Base-by-base conservation (phyloP, 164 flowering plant species). In the Magnolia kwangsiensis region DNA sequence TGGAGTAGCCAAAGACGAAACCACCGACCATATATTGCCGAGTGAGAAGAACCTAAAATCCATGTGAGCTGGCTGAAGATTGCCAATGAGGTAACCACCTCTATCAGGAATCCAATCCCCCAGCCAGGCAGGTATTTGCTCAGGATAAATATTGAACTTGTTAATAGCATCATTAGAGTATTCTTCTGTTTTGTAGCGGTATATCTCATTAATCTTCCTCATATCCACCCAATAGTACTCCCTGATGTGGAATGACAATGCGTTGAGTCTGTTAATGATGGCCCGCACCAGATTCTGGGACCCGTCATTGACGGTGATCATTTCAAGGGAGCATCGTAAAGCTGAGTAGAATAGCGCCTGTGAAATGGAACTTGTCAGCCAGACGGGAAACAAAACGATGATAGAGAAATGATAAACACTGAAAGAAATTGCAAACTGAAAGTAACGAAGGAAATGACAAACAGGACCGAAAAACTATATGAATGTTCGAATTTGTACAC, bases 81-180 rank as follows among this genome's bases (percentile, higher is more conserved):
- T 94, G 70, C 98, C 98, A 58, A 92, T 86, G 68, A 92, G 80
- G 83, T 92, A 94, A 10, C 98, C 98, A 31, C 95, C 94, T 75
- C 80, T 79, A 78, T 92, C 98, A n/a, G 96, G 95, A 75, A 92
- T 77, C 97, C 98, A 94, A 70, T 94, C 95, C 68, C 91, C 87
- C 18, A 94, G 85, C 98, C 98, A 94, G 11, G 79, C 19, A 67
- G 98, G 95, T 66, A 92, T 92, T 80, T 94, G 98, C 10, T 94
- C 98, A 18, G 98, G 96, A 81, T 93, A 92, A 55, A 93, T 93
- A 71, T 93, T 93, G 88, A 94, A 94, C 85, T 92, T 94, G 87
- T 94, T 94, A 75, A 81, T 87, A 31, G 98, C 98, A 72, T 92
- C 91, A 58, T 80, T 82, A 8, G 98, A 94, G 83, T 94, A 94